Evolutionary conservation across 108 stramenopile species (phyloP).

Genomic region (Skeletonema costatum): DNA sequence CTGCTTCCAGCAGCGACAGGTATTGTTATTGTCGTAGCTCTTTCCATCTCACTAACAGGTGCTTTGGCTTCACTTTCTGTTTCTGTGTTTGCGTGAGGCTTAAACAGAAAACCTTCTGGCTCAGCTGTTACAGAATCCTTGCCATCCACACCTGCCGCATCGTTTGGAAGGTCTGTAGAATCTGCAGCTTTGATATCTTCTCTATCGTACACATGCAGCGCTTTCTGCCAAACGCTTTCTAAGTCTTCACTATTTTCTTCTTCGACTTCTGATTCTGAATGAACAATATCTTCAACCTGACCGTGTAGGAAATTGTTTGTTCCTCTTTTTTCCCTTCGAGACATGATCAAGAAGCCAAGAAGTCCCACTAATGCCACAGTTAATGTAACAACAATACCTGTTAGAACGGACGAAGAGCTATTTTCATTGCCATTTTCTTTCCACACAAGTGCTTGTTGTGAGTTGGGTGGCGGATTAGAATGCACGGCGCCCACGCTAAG

Average conservation of each 20-base stretch:
- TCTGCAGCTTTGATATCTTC: background rate
- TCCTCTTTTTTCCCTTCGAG: slow-evolving; percentile 3
- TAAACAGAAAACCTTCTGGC: background rate
- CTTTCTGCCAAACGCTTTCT: slow-evolving; percentile 25
- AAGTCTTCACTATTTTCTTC: slow-evolving; percentile 14
- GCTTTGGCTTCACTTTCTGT: background rate
- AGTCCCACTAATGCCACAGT: slow-evolving; percentile 6
- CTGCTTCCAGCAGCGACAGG: background rate
- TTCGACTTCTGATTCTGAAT: slow-evolving; percentile 12
- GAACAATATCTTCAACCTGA: background rate
- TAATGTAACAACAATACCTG: slow-evolving; percentile 2
- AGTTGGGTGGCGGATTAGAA: background rate
- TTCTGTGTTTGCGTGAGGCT: background rate
- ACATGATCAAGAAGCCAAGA: slow-evolving; percentile 9
- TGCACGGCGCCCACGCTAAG: background rate
- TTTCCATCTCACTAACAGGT: background rate
- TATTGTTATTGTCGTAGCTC: background rate
- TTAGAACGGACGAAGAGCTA: slow-evolving; percentile 17
- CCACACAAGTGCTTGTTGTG: background rate
- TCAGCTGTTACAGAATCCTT: background rate
- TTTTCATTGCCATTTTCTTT: background rate
- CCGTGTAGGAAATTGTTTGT: background rate
- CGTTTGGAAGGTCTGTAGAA: background rate
- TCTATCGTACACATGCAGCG: slow-evolving; percentile 12
- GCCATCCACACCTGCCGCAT: background rate